Percentiles rank a stretch among this genome's conserved stretches.
Conservation (phyloP, 1,139 yeast species). For the Candida frijolesensis region DNA sequence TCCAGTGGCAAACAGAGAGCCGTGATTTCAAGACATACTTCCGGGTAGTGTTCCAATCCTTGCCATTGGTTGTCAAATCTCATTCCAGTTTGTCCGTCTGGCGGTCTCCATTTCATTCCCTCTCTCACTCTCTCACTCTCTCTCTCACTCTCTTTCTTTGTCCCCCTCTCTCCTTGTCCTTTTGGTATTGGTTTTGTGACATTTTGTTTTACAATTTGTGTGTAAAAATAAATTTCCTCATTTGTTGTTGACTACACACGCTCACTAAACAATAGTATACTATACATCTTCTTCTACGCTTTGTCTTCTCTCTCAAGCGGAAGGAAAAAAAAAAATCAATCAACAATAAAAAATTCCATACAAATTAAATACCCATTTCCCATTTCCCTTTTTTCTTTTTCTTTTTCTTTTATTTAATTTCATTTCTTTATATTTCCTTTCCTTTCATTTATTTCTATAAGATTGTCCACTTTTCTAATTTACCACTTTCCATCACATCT, state of each 20-base stretch:
- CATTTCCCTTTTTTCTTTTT: not conserved
- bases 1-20: too few species aligned
- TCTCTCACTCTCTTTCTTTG: not conserved
- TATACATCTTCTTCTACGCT: not conserved
- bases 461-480: not conserved
- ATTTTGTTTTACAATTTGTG: not conserved
- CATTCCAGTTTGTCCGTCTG: too few species aligned
- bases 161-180: not conserved
- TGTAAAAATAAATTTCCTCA: not conserved
- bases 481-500: not conserved
- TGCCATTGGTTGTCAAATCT: too few species aligned
- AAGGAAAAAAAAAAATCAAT: not conserved
- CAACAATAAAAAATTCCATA: not conserved
- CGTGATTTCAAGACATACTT: too few species aligned
- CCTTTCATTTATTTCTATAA: not conserved
- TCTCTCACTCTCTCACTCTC: too few species aligned
- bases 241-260: not conserved
- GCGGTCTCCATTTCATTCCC: too few species aligned
- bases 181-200: not conserved
- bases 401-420: too few species aligned
- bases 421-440: not conserved
- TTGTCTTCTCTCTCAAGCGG: not conserved
- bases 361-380: not conserved
- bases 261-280: not conserved
- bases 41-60: too few species aligned